Conservation (phyloP, 805 yeast genomes). For the Metschnikowia rubicola region DNA sequence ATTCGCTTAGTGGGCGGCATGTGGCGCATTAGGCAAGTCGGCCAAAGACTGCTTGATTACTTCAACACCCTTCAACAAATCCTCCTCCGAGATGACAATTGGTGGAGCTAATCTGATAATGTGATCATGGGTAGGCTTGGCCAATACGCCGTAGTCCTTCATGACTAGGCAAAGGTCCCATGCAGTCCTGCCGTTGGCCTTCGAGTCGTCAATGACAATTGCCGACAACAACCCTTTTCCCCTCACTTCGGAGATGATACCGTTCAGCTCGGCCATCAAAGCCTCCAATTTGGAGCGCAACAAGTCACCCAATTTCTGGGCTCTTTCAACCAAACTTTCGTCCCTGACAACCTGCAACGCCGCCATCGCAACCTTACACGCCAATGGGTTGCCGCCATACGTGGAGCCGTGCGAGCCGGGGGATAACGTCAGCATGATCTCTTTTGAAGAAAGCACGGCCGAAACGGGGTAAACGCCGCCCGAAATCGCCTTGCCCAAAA, state of each 20-base stretch:
- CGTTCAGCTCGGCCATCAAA: constrained; percentile 49
- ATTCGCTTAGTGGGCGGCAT: constrained; percentile 36
- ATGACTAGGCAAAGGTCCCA: constrained; percentile 93
- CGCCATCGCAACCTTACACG: constrained; percentile 89
- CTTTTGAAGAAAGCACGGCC: constrained; percentile 85
- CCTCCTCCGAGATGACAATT: constrained; percentile 83
- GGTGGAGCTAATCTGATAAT: constrained; percentile 97
- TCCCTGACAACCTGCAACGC: constrained; percentile 88
- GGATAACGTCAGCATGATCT: constrained; percentile 82
- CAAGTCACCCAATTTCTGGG: constrained; percentile 64
- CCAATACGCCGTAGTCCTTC: constrained; percentile 85
- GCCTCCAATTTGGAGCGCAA: constrained; percentile 57
- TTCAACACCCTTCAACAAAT: constrained; percentile 75
- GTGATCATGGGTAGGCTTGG: constrained; percentile 95
- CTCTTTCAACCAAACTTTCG: constrained; percentile 79
- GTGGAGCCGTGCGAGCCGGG: constrained; percentile 98
- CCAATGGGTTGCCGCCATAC: constrained; percentile 95
- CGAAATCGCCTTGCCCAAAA: constrained; percentile 90
- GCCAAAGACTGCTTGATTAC: constrained; percentile 61
- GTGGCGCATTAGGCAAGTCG: constrained; percentile 51
- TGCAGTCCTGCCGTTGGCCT: constrained; percentile 85
- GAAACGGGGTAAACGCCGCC: constrained; percentile 95
- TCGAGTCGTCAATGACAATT: constrained; percentile 80
- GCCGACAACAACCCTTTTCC: constrained; percentile 89
- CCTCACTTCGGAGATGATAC: constrained; percentile 60